Base-by-base conservation (phyloP, 2,329 filamentous ascomycete species). In the Zymoseptoria ardabiliae region DNA sequence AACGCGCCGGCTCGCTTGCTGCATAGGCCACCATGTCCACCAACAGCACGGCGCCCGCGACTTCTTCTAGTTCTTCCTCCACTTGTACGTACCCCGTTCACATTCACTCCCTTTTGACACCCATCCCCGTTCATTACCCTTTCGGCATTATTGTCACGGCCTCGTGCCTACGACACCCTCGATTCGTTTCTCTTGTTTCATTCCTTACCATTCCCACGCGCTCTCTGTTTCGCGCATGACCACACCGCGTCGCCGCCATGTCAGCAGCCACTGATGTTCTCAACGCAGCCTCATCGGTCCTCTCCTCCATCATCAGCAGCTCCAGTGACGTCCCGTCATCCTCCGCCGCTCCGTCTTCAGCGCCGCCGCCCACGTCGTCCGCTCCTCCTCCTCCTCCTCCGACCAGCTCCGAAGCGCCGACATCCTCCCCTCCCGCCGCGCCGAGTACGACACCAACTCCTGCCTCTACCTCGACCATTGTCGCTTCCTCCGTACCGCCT, bases 401-500 rank as follows among this genome's bases (percentile, higher is more conserved):
- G 35, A 62, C 57, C 25, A 50, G 49, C 54, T 22, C 57, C 53
- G 53, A 45, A 51, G 11, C 49, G 22, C 23, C 61, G 50, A 58
- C 50, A 50, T 56, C 50, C 45, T 45, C 56, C 25, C 9, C 25
- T 9, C 25, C 25, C 10, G 30, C 56, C 17, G 53, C 60, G 41
- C 20, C 51, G 51, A 28, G 22, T 11, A 23, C 51, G 22, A 41
- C 52, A 30, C 48, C 11, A 35, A 50, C 20, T 21, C 55, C 25
- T 10, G 28, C 55, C 21, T 55, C 59, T 17, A 64, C 63, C 20
- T 57, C 58, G 7, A 62, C 62, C 10, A 30, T 63, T 21, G 60
- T 58, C 41, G 54, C 57, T 17, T 66, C 64, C 2, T 58, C 62
- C 30, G 53, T 59, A 20, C 61, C 65, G 30, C 55, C 63, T 23